Evolutionary conservation across 768 basidiomycete species (phyloP).

Genomic region (Inosperma sp.): DNA sequence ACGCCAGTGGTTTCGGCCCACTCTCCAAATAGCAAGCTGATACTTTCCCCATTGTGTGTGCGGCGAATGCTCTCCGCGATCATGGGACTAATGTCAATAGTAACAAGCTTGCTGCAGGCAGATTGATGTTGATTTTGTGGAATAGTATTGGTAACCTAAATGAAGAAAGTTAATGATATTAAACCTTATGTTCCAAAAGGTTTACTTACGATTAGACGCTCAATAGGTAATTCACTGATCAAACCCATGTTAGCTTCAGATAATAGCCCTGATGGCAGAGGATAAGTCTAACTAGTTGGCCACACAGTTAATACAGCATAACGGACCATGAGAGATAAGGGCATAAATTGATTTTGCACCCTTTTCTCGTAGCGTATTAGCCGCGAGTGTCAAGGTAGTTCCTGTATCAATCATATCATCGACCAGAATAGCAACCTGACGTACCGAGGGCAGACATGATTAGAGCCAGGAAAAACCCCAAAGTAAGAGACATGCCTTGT

Average conservation of each 20-base stretch:
- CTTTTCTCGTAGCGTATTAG: slow-evolving; percentile 79
- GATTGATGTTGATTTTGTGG: slow-evolving; percentile 71
- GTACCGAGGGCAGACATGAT: slow-evolving; percentile 9
- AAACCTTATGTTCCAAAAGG: neutral
- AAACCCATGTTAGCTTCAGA: slow-evolving; percentile 68
- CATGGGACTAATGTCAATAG: slow-evolving; percentile 86
- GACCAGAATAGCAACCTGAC: slow-evolving; percentile 84
- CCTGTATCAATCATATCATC: slow-evolving; percentile 99
- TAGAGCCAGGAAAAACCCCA: neutral
- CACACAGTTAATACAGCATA: neutral
- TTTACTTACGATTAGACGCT: slow-evolving; percentile 79
- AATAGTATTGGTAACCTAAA: slow-evolving; percentile 90
- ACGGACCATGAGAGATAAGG: slow-evolving; percentile 84
- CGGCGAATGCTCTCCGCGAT: slow-evolving; percentile 95
- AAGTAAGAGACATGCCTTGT: slow-evolving; percentile 53
- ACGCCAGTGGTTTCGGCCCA: slow-evolving; percentile 56
- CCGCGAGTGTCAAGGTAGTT: slow-evolving; percentile 79
- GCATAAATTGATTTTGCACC: slow-evolving; percentile 87
- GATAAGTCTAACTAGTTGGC: slow-evolving; percentile 12
- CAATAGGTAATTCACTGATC: slow-evolving; percentile 69
- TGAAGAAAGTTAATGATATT: slow-evolving; percentile 8
- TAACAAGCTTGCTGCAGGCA: slow-evolving; percentile 70
- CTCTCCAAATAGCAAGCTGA: slow-evolving; percentile 82
- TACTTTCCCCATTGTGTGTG: slow-evolving; percentile 92
- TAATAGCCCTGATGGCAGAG: slow-evolving; percentile 54